Percentiles rank a stretch among this genome's conserved stretches.
Conservation (phyloP, 148 eudicot species). For the Rhododendron griersonianum region DNA sequence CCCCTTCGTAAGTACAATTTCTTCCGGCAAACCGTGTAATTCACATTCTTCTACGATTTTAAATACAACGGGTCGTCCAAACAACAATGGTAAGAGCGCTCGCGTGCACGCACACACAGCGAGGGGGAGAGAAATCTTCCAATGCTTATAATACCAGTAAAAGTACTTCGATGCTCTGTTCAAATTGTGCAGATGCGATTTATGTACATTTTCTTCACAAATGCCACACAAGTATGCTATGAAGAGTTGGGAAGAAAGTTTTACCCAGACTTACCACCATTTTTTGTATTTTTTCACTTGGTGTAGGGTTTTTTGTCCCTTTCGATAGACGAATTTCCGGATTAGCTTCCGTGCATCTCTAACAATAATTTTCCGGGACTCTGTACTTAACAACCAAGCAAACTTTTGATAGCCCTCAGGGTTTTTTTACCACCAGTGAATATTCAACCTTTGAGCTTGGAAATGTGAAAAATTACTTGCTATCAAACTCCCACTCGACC, state of each 20-base stretch:
- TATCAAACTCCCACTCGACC: not conserved
- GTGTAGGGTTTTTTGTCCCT: not conserved
- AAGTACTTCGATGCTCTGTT: not conserved
- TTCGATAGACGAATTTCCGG: too few relatives aligned
- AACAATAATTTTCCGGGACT: not conserved
- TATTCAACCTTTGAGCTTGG: not conserved
- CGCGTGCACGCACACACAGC: not conserved
- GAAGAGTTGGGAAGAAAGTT: not conserved
- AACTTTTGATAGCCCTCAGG: not conserved
- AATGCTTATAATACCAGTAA: not conserved
- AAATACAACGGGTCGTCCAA: too few relatives aligned
- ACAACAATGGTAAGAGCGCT: not conserved
- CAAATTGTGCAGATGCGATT: not conserved
- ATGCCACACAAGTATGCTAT: not conserved
- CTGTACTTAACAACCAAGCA: not conserved
- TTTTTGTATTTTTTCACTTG: not conserved
- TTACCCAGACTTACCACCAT: not conserved
- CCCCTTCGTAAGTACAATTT: not conserved
- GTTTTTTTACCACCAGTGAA: not conserved
- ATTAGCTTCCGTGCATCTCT: not conserved
- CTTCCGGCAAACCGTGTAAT: not conserved
- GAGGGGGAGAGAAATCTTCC: not conserved
- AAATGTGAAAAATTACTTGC: not conserved
- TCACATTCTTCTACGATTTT: not conserved
- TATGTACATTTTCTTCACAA: not conserved